Conservation (phyloP, 1,139 yeast species). For the Suhomyces wounanorum region DNA sequence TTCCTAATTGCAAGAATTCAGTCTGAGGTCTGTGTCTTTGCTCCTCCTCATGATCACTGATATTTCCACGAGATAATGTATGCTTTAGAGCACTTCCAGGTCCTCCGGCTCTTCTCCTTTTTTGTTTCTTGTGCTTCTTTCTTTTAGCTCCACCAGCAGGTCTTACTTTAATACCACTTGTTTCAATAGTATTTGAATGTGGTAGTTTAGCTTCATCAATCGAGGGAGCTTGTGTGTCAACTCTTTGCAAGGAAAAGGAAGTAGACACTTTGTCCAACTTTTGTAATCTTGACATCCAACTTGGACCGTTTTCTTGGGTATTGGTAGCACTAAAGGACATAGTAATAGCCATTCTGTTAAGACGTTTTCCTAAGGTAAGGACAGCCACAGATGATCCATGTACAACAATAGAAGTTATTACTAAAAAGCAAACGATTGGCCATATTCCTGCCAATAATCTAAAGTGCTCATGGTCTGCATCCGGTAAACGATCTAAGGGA, state of each 20-base stretch:
- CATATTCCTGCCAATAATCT: conserved; percentile 75
- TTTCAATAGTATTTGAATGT: conserved; percentile 49
- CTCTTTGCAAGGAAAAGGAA: conserved; percentile 77
- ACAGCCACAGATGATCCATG: conserved; percentile 98
- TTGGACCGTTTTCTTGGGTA: conserved; percentile 60
- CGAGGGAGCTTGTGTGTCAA: conserved; percentile 52
- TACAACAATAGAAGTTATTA: conserved; percentile 82
- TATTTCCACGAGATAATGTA: conserved; percentile 30
- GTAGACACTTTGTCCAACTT: conserved; percentile 70
- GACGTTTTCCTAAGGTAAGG: conserved; percentile 80
- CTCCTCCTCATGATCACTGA: conserved; percentile 27
- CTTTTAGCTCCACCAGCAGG: conserved; percentile 81
- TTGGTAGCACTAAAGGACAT: conserved; percentile 79
- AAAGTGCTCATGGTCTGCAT: conserved; percentile 56
- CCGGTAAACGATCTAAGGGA: conserved; percentile 59
- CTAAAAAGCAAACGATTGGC: conserved; percentile 88
- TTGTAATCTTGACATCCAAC: conserved; percentile 89
- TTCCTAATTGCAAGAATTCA: conserved; percentile 47
- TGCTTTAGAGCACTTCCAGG: conserved; percentile 27
- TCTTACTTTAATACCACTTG: conserved; percentile 67
- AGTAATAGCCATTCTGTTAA: conserved; percentile 90
- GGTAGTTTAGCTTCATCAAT: conserved; percentile 21
- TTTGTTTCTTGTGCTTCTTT: conserved; percentile 41
- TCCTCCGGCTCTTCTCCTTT: conserved; percentile 31
- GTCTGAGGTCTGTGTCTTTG: conserved; percentile 43